Conservation (phyloP, 352 stramenopile species). For the Globisporangium spiculum region DNA sequence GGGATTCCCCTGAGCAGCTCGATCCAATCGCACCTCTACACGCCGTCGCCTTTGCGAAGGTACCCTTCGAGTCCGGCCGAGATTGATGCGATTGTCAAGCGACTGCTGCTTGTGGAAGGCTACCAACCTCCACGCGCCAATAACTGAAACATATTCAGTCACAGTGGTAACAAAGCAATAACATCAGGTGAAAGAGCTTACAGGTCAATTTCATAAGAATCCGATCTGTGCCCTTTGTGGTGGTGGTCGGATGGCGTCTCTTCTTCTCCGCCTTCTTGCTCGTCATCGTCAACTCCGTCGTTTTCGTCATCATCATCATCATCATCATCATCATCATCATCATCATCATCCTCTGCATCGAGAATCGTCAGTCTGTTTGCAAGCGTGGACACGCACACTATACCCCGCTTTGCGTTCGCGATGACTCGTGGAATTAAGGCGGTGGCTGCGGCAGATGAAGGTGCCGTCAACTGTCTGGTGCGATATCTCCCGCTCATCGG, state of each 20-base stretch:
- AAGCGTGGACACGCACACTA: constrained; percentile 43
- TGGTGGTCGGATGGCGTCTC: not conserved
- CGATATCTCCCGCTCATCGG: constrained; percentile 3
- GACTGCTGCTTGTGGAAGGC: constrained; percentile 47
- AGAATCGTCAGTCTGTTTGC: constrained; percentile 42
- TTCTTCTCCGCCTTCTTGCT: not conserved
- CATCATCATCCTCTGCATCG: constrained; percentile 59
- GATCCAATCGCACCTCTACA: not conserved
- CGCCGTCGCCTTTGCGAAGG: constrained; percentile 15
- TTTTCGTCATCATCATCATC: constrained; percentile 53
- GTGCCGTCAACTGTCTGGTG: constrained; percentile 23
- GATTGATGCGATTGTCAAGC: constrained; percentile 46
- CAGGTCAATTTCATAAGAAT: constrained; percentile 32
- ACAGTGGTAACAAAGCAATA: not conserved
- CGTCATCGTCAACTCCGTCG: constrained; percentile 14
- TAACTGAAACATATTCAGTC: not conserved
- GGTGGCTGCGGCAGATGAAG: constrained; percentile 8
- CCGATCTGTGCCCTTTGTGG: constrained; percentile 15
- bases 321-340: constrained; percentile 50
- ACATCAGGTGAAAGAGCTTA: constrained; percentile 6
- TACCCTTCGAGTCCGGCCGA: constrained; percentile 36
- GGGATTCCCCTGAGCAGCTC: constrained; percentile 7
- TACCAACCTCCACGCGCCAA: constrained; percentile 29
- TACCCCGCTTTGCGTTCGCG: constrained; percentile 47
- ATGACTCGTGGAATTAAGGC: constrained; percentile 25